phyloP scores from a whole-genome alignment of 305 asterid genomes.

The Solanum hybrid region DNA sequence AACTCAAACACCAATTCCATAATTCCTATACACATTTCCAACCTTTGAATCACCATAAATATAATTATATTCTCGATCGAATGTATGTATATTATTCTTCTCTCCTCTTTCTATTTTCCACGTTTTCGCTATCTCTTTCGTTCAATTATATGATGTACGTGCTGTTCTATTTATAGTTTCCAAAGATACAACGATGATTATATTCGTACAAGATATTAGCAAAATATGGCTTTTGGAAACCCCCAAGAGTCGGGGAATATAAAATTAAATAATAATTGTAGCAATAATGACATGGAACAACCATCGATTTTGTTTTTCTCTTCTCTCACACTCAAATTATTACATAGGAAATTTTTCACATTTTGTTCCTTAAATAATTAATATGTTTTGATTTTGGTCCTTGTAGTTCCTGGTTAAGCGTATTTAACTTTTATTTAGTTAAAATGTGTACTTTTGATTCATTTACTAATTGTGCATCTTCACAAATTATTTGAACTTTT shows the following conservation, averaged over 20 bases:
- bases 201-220: not conserved
- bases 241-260: not conserved
- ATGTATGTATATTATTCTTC: not conserved
- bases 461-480: not conserved
- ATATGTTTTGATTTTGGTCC: not conserved
- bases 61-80: not conserved
- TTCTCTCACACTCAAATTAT: not conserved
- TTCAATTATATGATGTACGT: not conserved
- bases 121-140: not conserved
- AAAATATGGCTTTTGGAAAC: not conserved
- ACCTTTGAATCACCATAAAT: slow-evolving; percentile 38
- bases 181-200: not conserved
- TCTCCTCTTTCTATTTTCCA: not conserved
- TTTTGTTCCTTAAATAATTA: not conserved
- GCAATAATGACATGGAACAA: not conserved
- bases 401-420: not conserved
- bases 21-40: slow-evolving; percentile 37
- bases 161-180: not conserved
- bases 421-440: not conserved
- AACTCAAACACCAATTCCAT: slow-evolving; percentile 35
- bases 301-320: not conserved
- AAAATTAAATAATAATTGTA: not conserved
- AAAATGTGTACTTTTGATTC: not conserved
- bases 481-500: not conserved
- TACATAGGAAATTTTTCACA: not conserved